phyloP scores from a whole-genome alignment of 192 early-diverging fungal genomes.

The Coemansia sp. region DNA sequence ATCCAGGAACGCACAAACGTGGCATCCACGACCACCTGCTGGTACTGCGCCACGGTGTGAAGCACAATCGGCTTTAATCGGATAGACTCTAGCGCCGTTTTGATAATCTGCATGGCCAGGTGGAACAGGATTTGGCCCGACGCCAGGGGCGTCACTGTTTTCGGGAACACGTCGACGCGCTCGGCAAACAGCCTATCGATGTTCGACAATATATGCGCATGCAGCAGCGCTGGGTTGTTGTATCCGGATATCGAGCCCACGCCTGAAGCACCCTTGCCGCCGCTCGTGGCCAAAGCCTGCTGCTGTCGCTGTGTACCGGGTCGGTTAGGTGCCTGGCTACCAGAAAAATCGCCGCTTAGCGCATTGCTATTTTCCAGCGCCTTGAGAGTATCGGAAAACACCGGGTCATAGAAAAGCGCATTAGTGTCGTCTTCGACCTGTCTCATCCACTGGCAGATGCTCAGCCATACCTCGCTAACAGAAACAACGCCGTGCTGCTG shows the following conservation, averaged over 20 bases:
- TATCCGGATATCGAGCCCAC: background rate
- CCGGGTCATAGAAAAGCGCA: constrained; percentile 44
- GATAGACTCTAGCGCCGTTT: constrained; percentile 34
- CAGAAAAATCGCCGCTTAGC: background rate
- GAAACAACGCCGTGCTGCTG: background rate
- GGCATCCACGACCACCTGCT: constrained; percentile 36
- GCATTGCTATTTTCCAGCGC: constrained; percentile 15
- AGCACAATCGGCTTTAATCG: constrained; percentile 22
- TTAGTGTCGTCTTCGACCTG: constrained; percentile 50
- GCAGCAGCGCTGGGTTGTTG: constrained; percentile 14
- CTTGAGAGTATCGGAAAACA: constrained; percentile 35
- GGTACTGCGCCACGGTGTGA: constrained; percentile 11
- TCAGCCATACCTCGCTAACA: constrained; percentile 45
- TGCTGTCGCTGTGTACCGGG: background rate
- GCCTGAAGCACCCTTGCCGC: background rate
- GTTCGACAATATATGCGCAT: constrained; percentile 46
- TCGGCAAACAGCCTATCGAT: constrained; percentile 55
- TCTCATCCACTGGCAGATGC: constrained; percentile 43
- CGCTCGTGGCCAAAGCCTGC: background rate
- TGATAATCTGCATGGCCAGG: constrained; percentile 45
- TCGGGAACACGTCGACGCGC: constrained; percentile 48
- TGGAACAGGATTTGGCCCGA: constrained; percentile 42
- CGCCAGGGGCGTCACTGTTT: constrained; percentile 17
- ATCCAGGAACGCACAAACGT: constrained; percentile 45
- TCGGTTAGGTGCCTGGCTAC: background rate